These are phyloP conservation scores for Rhodotorula taiwanensis DNA, from an alignment of 768 basidiomycete genomes.

Conservation along the genomic window DNA sequence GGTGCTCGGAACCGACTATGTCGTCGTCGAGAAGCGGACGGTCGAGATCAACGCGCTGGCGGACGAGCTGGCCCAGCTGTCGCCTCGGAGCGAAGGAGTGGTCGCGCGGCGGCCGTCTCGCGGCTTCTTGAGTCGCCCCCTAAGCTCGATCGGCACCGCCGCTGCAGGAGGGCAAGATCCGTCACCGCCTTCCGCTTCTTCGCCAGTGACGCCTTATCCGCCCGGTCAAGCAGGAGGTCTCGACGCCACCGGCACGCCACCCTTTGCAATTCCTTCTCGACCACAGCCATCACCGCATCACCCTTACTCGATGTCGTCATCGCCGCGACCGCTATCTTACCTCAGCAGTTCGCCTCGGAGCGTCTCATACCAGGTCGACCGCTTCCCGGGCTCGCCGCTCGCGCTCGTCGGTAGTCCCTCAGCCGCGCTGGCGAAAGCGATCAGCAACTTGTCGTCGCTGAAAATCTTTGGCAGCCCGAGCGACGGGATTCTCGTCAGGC, in stretches of 20 bases:
- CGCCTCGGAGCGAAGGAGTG: constrained; percentile 42
- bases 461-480: constrained; percentile 44
- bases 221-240: constrained; percentile 31
- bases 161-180: constrained; percentile 41
- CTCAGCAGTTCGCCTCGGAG: constrained; percentile 35
- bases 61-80: constrained; percentile 53
- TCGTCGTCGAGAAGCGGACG: constrained; percentile 82
- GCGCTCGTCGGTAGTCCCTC: constrained; percentile 40
- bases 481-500: constrained; percentile 41
- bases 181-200: constrained; percentile 41
- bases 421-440: constrained; percentile 45
- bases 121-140: constrained; percentile 36
- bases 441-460: constrained; percentile 45
- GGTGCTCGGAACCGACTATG: constrained; percentile 61
- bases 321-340: constrained; percentile 38
- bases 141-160: constrained; percentile 42
- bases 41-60: constrained; percentile 88
- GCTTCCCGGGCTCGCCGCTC: constrained; percentile 41
- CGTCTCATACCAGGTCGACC: constrained; percentile 29
- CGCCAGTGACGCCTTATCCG: constrained; percentile 43
- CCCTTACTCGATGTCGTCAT: constrained; percentile 33
- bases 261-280: constrained; percentile 42
- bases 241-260: constrained; percentile 45
- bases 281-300: constrained; percentile 19
- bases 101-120: constrained; percentile 43